These are phyloP conservation scores for Sporobolomyces pararoseus DNA, from an alignment of 768 basidiomycete species.

Conservation along the genomic window DNA sequence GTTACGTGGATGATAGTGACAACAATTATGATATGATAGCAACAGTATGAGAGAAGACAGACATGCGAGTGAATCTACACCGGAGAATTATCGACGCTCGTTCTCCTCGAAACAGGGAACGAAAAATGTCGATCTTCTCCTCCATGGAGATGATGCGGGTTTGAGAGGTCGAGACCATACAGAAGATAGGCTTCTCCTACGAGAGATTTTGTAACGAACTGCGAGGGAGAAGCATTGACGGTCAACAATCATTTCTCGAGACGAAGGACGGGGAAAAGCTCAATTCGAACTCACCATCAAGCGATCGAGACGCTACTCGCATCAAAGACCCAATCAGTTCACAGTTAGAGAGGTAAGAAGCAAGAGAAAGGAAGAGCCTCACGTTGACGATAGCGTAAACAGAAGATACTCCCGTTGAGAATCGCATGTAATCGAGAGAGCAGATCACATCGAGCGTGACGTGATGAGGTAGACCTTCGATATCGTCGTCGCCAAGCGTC, in stretches of 20 bases:
- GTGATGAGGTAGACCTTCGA: constrained; percentile 37
- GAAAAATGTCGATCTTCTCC: constrained; percentile 60
- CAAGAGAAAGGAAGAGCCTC: not conserved
- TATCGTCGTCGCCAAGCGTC: constrained; percentile 21
- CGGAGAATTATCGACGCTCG: constrained; percentile 7
- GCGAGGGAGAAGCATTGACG: not conserved
- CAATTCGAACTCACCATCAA: constrained; percentile 35
- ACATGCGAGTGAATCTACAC: not conserved
- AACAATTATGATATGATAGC: not conserved
- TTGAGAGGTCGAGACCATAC: constrained; percentile 27
- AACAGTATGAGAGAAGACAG: not conserved
- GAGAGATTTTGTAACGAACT: constrained; percentile 40
- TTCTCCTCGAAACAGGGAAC: constrained; percentile 41
- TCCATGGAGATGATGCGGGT: not conserved
- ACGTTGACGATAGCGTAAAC: constrained; percentile 43
- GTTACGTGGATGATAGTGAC: not conserved
- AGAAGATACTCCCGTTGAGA: constrained; percentile 36
- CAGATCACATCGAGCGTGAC: constrained; percentile 40
- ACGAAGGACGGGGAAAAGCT: too few species aligned
- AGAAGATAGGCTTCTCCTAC: constrained; percentile 41
- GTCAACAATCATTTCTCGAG: too few species aligned
- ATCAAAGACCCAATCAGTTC: too few species aligned
- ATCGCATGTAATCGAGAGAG: constrained; percentile 43
- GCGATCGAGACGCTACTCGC: constrained; percentile 33
- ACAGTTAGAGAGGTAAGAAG: too few species aligned